A percentile compares a stretch with the other conserved stretches of the same genome.
These are phyloP conservation scores for Dictyostelium capitatum DNA, from an alignment of 78 protist species.

Conservation along the genomic window DNA sequence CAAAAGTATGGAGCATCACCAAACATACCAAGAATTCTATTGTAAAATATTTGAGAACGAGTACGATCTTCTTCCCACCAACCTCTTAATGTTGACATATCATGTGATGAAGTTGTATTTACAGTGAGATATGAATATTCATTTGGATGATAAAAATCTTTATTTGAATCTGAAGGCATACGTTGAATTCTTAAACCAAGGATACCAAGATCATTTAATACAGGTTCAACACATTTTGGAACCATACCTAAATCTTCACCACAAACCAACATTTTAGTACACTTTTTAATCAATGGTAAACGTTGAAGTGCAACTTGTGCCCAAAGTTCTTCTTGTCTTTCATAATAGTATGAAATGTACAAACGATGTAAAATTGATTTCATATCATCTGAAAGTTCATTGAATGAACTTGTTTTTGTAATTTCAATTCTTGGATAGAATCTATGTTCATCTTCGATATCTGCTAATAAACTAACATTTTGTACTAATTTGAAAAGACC, in stretches of 20 bases:
- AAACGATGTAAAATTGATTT: constrained; percentile 64
- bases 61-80: constrained; percentile 89
- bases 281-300: constrained; percentile 75
- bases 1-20: constrained; percentile 84
- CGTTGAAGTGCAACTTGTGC: constrained; percentile 76
- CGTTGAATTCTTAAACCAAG: constrained; percentile 80
- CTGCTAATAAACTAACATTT: constrained; percentile 10
- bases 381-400: constrained; percentile 70
- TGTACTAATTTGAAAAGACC: constrained; percentile 75
- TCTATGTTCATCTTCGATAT: constrained; percentile 43
- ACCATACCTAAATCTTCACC: constrained; percentile 94
- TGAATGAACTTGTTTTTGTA: constrained; percentile 73
- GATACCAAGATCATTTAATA: constrained; percentile 71
- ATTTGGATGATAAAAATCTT: constrained; percentile 67
- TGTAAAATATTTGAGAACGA: constrained; percentile 76
- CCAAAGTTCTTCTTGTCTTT: constrained; percentile 88
- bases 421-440: constrained; percentile 80
- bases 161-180: constrained; percentile 77
- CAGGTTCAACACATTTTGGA: constrained; percentile 83
- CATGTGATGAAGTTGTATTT: constrained; percentile 88
- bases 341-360: constrained; percentile 73
- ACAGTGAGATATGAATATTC: constrained; percentile 83
- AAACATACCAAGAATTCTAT: constrained; percentile 61
- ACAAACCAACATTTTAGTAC: constrained; percentile 88
- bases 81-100: constrained; percentile 84